Conservation (phyloP, 495 filamentous ascomycete genomes). For the Jackrogersella multiformis region DNA sequence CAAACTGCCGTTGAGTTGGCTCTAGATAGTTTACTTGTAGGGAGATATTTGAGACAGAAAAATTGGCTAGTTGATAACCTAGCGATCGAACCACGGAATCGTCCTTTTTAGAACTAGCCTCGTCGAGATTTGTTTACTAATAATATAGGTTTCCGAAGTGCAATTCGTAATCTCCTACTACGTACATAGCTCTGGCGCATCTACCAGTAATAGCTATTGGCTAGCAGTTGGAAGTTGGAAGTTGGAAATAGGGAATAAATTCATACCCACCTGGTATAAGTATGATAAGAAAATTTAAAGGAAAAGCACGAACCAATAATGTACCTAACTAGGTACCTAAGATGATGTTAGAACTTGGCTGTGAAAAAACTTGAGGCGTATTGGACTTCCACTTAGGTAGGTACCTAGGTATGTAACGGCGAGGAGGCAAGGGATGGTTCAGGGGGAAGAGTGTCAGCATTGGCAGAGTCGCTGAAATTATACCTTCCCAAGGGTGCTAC, state of each 20-base stretch:
- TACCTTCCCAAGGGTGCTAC: not conserved
- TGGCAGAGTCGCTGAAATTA: not conserved
- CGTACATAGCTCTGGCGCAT: slow-evolving; percentile 5
- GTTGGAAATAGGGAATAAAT: slow-evolving; percentile 7
- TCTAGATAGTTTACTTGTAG: too few species aligned
- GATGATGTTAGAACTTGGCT: too few species aligned
- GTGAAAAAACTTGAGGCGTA: too few species aligned
- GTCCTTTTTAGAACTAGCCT: slow-evolving; percentile 10
- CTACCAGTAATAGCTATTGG: not conserved
- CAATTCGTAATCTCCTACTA: slow-evolving; percentile 7
- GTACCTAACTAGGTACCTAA: not conserved
- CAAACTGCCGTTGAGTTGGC: too few species aligned
- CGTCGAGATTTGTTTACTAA: not conserved
- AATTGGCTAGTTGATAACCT: not conserved
- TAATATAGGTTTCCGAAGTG: not conserved
- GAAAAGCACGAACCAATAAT: not conserved
- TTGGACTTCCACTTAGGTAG: too few species aligned
- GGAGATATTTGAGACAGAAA: not conserved
- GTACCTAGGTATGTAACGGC: too few species aligned
- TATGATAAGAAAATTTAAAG: not conserved
- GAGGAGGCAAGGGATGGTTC: slow-evolving; percentile 19
- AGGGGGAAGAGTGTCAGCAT: not conserved
- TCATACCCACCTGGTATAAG: not conserved
- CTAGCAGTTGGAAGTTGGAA: not conserved
- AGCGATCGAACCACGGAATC: slow-evolving; percentile 2